phyloP scores from a whole-genome alignment of 352 stramenopile genomes.

The Phytophthora pistaciae region DNA sequence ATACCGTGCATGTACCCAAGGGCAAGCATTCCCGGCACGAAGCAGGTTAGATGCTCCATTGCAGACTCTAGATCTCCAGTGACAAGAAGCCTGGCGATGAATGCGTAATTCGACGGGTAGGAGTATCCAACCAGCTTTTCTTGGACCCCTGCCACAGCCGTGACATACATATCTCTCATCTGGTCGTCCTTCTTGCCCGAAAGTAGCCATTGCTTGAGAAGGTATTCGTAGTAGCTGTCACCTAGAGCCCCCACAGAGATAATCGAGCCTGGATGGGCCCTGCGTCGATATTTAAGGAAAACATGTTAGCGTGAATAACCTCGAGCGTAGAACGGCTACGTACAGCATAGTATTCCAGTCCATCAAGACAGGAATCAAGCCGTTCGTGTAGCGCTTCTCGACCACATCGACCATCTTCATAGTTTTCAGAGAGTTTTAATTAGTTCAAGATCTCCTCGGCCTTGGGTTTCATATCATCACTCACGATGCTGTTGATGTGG shows the following conservation, averaged over 20 bases:
- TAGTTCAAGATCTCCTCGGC: not conserved
- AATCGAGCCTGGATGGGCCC: constrained; percentile 14
- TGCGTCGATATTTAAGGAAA: not conserved
- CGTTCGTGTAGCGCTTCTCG: constrained; percentile 40
- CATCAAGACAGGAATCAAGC: constrained; percentile 55
- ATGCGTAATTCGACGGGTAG: constrained; percentile 46
- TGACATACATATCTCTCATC: constrained; percentile 62
- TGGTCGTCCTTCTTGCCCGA: constrained; percentile 56
- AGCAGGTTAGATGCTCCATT: constrained; percentile 92
- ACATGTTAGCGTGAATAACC: not conserved
- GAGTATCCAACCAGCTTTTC: constrained; percentile 47
- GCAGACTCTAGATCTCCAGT: constrained; percentile 34
- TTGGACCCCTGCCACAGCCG: constrained; percentile 61
- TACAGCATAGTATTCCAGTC: constrained; percentile 42
- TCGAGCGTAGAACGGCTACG: not conserved
- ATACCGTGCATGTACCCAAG: constrained; percentile 73
- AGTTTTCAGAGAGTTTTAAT: not conserved
- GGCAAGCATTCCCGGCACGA: constrained; percentile 84
- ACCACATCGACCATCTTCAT: constrained; percentile 44
- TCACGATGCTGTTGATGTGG: constrained; percentile 52
- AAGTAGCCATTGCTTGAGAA: constrained; percentile 81
- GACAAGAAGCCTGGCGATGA: constrained; percentile 51
- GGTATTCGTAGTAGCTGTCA: constrained; percentile 83
- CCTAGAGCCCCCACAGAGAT: constrained; percentile 68
- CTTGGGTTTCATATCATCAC: not conserved